These are phyloP conservation scores for Botrytis fragariae DNA, from an alignment of 2,329 filamentous ascomycete species.

Conservation along the genomic window DNA sequence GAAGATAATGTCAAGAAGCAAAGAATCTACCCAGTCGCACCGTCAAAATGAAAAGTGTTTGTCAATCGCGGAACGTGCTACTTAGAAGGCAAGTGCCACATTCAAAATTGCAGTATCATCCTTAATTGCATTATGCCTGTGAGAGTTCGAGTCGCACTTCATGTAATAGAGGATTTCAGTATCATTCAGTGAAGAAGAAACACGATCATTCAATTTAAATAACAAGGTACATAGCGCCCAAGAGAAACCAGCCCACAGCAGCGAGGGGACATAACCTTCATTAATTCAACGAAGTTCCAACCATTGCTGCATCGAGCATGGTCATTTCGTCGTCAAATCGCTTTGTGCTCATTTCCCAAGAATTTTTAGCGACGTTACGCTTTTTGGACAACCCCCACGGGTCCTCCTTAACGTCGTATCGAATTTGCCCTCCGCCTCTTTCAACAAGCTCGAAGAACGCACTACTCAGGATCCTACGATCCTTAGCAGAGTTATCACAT, in stretches of 20 bases:
- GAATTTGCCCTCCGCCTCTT: not conserved
- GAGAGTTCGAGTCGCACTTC: not conserved
- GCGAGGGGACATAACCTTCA: not conserved
- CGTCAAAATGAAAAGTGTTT: not conserved
- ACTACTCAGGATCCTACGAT: not conserved
- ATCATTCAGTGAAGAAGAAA: not conserved
- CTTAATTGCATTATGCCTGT: not conserved
- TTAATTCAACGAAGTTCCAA: not conserved
- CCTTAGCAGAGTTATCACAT: not conserved
- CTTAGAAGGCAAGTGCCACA: not conserved
- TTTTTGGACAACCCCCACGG: not conserved
- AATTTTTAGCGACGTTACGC: not conserved
- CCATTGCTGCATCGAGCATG: not conserved
- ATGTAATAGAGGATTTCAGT: too few relatives aligned
- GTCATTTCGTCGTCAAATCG: not conserved
- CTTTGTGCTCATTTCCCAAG: not conserved
- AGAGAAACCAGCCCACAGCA: not conserved
- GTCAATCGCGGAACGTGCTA: not conserved
- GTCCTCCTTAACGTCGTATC: not conserved
- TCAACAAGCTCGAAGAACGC: not conserved
- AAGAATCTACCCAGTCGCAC: not conserved
- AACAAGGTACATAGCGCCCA: not conserved
- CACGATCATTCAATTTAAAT: not conserved
- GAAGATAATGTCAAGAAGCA: constrained; percentile 22
- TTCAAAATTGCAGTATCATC: not conserved